Evolutionary conservation across 495 filamentous ascomycete species (phyloP).

Genomic region (Penicillium chermesinum): DNA sequence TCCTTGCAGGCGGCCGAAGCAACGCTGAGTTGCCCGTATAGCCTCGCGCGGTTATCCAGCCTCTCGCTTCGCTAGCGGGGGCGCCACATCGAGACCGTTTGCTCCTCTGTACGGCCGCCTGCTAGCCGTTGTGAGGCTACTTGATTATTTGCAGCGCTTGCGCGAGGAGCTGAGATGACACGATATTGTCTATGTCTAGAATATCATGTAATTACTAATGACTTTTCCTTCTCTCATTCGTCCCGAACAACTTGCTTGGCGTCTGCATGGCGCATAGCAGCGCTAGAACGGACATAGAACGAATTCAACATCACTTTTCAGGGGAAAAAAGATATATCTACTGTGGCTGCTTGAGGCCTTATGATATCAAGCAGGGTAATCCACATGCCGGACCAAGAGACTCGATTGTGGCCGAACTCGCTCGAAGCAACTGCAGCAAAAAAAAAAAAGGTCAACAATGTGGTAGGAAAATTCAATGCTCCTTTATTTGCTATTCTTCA

Average conservation of each 20-base stretch:
- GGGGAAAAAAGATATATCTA: background rate
- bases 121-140: too few relatives aligned
- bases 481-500: constrained; percentile 28
- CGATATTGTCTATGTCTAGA: constrained; percentile 6
- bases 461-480: constrained; percentile 12
- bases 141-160: too few relatives aligned
- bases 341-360: background rate
- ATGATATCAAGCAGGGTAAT: background rate
- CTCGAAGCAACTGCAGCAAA: background rate
- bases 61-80: background rate
- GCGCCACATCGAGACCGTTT: too few relatives aligned
- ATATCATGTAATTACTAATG: constrained; percentile 25
- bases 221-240: constrained; percentile 6
- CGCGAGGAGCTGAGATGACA: constrained; percentile 3
- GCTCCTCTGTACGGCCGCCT: too few relatives aligned
- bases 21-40: constrained; percentile 73
- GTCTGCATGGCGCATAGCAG: background rate
- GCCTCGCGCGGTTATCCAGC: background rate
- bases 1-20: constrained; percentile 56
- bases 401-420: too few relatives aligned
- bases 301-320: background rate
- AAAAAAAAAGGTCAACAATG: background rate
- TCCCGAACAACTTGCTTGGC: too few relatives aligned
- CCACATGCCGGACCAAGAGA: too few relatives aligned
- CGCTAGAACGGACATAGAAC: background rate